Conservation (phyloP, 805 yeast genomes). For the Cyberlindnera amylophila region DNA sequence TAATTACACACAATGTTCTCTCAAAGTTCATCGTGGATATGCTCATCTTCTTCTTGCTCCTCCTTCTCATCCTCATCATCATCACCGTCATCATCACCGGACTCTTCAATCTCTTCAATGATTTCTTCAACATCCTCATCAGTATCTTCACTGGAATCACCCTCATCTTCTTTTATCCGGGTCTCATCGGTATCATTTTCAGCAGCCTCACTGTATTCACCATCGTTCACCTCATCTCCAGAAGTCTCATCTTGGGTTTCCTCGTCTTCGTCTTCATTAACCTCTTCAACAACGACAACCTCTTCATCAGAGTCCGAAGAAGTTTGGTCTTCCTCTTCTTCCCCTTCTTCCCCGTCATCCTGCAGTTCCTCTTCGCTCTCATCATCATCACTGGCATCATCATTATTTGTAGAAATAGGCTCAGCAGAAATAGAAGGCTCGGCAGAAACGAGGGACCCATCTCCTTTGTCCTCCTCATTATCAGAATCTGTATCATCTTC, state of each 20-base stretch:
- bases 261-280: slow-evolving; percentile 1
- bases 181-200: not conserved
- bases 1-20: not conserved
- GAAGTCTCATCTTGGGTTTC: not conserved
- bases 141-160: not conserved
- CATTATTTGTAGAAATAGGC: not conserved
- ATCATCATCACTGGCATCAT: not conserved
- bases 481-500: slow-evolving; percentile 3
- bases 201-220: not conserved
- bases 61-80: not conserved
- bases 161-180: not conserved
- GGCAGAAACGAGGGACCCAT: no score
- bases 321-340: slow-evolving; percentile 3
- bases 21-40: slow-evolving; percentile 1
- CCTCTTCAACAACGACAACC: not conserved
- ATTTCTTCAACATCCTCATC: not conserved
- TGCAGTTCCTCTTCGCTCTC: not conserved
- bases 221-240: not conserved
- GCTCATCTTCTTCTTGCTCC: slow-evolving; percentile 4
- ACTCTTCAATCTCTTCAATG: not conserved
- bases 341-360: not conserved
- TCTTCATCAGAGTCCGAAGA: no score
- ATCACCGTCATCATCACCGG: slow-evolving; percentile 1
- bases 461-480: not conserved
- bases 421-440: not conserved